Evolutionary conservation across 352 stramenopile species (phyloP).

Genomic region (Plasmopara muralis): DNA sequence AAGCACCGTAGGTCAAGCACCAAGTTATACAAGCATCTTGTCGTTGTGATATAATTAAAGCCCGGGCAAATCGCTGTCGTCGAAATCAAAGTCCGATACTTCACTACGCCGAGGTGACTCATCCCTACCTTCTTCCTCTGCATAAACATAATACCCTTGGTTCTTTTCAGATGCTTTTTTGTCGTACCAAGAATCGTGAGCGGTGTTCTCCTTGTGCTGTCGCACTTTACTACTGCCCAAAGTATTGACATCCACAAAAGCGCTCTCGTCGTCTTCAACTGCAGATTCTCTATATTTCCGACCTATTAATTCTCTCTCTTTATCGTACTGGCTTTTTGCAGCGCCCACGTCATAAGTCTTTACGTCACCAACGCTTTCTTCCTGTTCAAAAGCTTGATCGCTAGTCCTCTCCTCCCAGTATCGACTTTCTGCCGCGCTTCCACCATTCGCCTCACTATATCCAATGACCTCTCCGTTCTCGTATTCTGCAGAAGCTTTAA

Average conservation of each 20-base stretch:
- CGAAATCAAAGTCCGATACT: constrained; percentile 44
- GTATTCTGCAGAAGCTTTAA: constrained; percentile 5
- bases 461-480: constrained; percentile 9
- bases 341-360: too few species aligned
- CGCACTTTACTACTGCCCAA: not conserved
- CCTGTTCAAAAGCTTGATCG: constrained; percentile 5
- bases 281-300: constrained; percentile 6
- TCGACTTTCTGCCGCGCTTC: constrained; percentile 3
- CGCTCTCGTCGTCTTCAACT: constrained; percentile 12
- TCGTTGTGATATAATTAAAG: constrained; percentile 22
- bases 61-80: constrained; percentile 56
- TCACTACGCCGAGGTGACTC: constrained; percentile 25
- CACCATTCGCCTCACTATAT: constrained; percentile 10
- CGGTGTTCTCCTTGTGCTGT: too few species aligned
- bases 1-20: constrained; percentile 2
- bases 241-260: constrained; percentile 1
- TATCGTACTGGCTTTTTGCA: not conserved
- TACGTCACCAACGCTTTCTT: constrained; percentile 4
- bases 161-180: not conserved
- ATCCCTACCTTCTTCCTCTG: constrained; percentile 2
- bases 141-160: constrained; percentile 1
- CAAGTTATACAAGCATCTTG: not conserved
- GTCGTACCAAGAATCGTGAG: too few species aligned
- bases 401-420: constrained; percentile 12
- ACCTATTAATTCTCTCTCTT: constrained; percentile 2